These are phyloP conservation scores for Leccinum boreale DNA, from an alignment of 768 basidiomycete species.

Conservation along the genomic window DNA sequence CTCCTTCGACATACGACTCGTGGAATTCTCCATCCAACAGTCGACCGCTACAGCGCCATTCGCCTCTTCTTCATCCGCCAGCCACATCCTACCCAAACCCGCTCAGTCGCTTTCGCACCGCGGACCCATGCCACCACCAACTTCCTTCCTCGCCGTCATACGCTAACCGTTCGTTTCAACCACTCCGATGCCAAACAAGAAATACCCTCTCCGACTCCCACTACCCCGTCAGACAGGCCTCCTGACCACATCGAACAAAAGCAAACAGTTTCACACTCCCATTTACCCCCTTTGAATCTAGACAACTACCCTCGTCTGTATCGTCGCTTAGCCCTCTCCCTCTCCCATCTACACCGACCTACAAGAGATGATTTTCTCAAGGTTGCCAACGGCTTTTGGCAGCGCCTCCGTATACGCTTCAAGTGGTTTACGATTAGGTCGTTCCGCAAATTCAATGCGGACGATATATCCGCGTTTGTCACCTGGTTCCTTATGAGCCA, in stretches of 20 bases:
- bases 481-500: constrained; percentile 97
- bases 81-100: constrained; percentile 4
- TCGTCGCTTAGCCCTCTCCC: constrained; percentile 69
- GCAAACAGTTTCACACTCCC: constrained; percentile 1
- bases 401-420: constrained; percentile 85
- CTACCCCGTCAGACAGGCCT: constrained; percentile 5
- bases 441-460: constrained; percentile 92
- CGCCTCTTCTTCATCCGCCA: constrained; percentile 52
- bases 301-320: constrained; percentile 82
- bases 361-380: constrained; percentile 87
- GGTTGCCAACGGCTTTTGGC: constrained; percentile 87
- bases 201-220: not conserved
- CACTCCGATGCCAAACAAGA: constrained; percentile 16
- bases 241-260: constrained; percentile 6
- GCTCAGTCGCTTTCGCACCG: not conserved
- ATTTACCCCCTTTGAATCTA: constrained; percentile 36
- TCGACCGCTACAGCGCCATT: constrained; percentile 60
- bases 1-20: constrained; percentile 26
- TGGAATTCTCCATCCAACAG: constrained; percentile 23
- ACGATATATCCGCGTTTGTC: constrained; percentile 94
- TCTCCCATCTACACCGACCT: constrained; percentile 76
- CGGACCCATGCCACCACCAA: not conserved
- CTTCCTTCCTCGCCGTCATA: not conserved
- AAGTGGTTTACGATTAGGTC: constrained; percentile 97
- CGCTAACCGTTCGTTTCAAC: constrained; percentile 8